Conservation (phyloP, 1,139 yeast genomes). For the Zygosaccharomyces pseudobailii region DNA sequence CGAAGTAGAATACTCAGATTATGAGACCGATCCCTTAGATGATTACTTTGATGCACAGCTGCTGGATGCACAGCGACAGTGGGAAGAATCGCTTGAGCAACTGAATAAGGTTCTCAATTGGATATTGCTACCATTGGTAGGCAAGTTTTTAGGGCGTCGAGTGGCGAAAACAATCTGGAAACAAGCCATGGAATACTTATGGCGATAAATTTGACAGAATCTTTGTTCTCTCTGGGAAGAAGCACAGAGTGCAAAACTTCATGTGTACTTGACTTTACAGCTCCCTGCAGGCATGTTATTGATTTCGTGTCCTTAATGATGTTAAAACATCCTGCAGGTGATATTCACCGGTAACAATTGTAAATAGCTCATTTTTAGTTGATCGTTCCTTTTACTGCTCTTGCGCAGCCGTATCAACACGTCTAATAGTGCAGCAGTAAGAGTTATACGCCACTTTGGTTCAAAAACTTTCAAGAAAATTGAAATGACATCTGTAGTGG, state of each 20-base stretch:
- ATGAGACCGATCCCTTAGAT: constrained; percentile 14
- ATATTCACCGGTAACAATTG: no score
- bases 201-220: constrained; percentile 8
- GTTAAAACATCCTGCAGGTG: no score
- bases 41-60: constrained; percentile 18
- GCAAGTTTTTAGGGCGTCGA: constrained; percentile 55
- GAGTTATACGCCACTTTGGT: no score
- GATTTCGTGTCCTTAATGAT: no score
- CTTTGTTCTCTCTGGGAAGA: neutral
- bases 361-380: no score
- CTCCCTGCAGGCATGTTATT: no score
- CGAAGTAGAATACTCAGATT: constrained; percentile 17
- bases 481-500: no score
- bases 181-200: constrained; percentile 20
- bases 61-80: constrained; percentile 50
- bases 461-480: no score
- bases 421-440: no score
- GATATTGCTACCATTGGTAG: constrained; percentile 54
- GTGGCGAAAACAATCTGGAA: constrained; percentile 41
- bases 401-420: no score
- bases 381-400: no score
- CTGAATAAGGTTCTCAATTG: constrained; percentile 47
- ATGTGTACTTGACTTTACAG: neutral
- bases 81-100: constrained; percentile 61
- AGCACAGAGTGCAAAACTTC: neutral